Base-by-base conservation (phyloP, 1,284 basidiomycete genomes). In the Paramarasmius palmivorus region DNA sequence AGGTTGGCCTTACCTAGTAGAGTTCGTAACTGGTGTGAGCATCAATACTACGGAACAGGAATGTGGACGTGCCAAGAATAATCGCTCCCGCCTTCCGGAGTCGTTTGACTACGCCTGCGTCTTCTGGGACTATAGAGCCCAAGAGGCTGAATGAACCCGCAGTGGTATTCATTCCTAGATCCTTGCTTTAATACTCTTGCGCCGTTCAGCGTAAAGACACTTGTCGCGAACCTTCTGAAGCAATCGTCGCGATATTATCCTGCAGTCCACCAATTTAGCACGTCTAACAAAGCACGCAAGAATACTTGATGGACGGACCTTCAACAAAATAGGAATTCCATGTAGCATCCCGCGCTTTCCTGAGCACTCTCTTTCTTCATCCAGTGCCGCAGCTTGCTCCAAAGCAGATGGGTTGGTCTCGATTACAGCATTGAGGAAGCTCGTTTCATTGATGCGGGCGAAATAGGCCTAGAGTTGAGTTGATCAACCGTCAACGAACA, bases 381-480 rank as follows among this genome's bases (percentile, higher is more conserved):
- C 88, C 7, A 87, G 68, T 3, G 64, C 68, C 0, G 73, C 75
- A 9, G 84, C 83, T 62, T 83, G 73, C n/a, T 59, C 58, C 9
- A 87, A 63, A 2, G 85, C 86, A 14, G 73, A 77, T 0, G 85
- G 84, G 57, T 85, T 88, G 1, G 70, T 73, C 62, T 88, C 85
- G 34, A 89, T 72, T 1, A 90, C 75, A 0, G 86, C 86, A 4
- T 82, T 77, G 19, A 90, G 68, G 2, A 81, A 61, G 61, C 90
- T 88, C 39, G 88, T 87, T 64, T 90, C 86, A 8, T 84, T 79
- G 41, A 89, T 88, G 3, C 87, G 76, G 3, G 83, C 78, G 51
- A 88, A 77, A 63, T 90, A 90, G 0, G 86, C 84, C 82, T 83
- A 51, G 15, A n/a, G n/a, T 10, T 15, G 39, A 25, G 35, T 20